Conservation (phyloP, 495 filamentous ascomycete genomes). For the Penicillium atrosanguineum region DNA sequence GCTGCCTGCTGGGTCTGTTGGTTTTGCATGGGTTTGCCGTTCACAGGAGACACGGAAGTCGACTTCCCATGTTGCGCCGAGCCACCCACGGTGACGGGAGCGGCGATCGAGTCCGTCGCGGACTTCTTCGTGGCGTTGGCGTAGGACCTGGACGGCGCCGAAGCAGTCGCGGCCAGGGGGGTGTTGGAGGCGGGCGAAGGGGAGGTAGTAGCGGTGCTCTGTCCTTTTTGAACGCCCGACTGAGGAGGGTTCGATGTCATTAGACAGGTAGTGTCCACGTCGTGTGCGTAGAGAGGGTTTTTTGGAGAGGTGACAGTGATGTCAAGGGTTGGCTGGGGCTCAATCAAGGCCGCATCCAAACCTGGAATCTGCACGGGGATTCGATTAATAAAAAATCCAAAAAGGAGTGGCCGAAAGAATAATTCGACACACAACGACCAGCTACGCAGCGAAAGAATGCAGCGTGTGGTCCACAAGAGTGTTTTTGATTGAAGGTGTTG, state of each 20-base stretch:
- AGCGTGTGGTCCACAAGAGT: constrained; percentile 23
- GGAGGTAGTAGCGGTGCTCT: constrained; percentile 48
- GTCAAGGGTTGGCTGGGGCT: constrained; percentile 32
- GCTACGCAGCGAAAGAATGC: constrained; percentile 24
- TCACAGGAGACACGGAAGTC: constrained; percentile 73
- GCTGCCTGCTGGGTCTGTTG: constrained; percentile 26
- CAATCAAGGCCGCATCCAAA: constrained; percentile 34
- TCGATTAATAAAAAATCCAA: constrained; percentile 28
- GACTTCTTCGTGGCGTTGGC: constrained; percentile 79
- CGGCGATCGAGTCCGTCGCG: constrained; percentile 65
- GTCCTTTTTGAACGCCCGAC: constrained; percentile 54
- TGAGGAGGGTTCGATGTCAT: constrained; percentile 51
- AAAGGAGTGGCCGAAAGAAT: constrained; percentile 15
- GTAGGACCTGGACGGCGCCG: constrained; percentile 57
- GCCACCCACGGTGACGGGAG: constrained; percentile 66
- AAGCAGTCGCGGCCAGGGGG: constrained; percentile 55
- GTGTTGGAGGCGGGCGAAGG: constrained; percentile 47
- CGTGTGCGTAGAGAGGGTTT: constrained; percentile 26
- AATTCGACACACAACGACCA: constrained; percentile 17
- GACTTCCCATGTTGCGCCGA: constrained; percentile 82
- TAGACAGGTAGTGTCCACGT: constrained; percentile 43
- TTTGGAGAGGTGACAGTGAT: constrained; percentile 19
- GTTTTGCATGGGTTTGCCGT: constrained; percentile 69
- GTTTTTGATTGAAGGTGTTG: constrained; percentile 4
- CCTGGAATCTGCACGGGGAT: constrained; percentile 22